Evolutionary conservation across 1,139 yeast species (phyloP).

Genomic region (Lodderomyces theae): DNA sequence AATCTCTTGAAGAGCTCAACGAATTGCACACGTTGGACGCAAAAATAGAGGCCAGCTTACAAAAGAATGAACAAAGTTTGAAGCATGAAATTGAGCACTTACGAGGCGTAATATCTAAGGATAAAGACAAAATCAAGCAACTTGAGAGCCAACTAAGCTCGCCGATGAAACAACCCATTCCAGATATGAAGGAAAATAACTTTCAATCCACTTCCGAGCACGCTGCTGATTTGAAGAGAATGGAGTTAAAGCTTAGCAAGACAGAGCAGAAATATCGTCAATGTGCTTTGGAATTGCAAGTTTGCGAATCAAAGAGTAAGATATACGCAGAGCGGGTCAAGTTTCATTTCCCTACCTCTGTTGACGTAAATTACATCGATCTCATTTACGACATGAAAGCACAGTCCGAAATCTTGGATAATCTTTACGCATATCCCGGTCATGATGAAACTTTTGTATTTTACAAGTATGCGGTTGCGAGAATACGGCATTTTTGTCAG

Average conservation of each 20-base stretch:
- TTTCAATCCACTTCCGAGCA: background rate
- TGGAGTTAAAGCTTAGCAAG: background rate
- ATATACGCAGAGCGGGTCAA: background rate
- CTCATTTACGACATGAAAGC: background rate
- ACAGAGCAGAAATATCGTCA: background rate
- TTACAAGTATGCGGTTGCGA: background rate
- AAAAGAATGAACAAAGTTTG: slow-evolving; percentile 1
- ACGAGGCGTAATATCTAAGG: background rate
- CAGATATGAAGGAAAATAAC: background rate
- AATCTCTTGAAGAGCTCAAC: slow-evolving; percentile 53
- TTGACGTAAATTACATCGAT: background rate
- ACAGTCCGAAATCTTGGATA: background rate
- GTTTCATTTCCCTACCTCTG: background rate
- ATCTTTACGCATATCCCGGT: background rate
- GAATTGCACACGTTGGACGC: slow-evolving; percentile 58
- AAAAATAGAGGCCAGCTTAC: slow-evolving; percentile 57
- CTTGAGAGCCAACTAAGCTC: background rate
- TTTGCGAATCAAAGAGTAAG: background rate
- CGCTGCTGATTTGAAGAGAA: background rate
- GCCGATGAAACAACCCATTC: background rate
- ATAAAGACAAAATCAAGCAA: background rate
- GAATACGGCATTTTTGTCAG: background rate
- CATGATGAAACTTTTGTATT: background rate
- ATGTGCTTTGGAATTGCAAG: background rate
- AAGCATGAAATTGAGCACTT: slow-evolving; percentile 1